A percentile compares a stretch with the other conserved stretches of the same genome.
Conservation (phyloP, 139 green algal species). For the Tetradesmus obliquus region DNA sequence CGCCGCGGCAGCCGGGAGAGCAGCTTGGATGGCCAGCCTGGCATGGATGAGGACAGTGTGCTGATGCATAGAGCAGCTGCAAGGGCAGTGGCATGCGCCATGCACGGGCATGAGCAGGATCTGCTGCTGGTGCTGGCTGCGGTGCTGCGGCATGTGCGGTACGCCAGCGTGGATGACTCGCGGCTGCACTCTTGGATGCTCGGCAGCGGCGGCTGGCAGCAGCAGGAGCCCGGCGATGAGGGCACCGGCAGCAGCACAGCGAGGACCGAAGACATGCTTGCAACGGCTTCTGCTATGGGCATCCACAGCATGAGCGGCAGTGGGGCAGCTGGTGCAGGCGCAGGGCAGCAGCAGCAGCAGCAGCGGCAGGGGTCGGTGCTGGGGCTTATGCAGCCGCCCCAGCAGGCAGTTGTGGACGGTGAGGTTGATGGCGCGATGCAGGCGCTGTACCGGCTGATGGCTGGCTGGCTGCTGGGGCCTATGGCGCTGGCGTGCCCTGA, state of each 20-base stretch:
- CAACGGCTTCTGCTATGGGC: not conserved
- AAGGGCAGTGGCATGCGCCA: not conserved
- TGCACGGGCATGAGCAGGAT: constrained; percentile 60
- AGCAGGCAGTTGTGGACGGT: not conserved
- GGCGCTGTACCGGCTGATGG: constrained; percentile 53
- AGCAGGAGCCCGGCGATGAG: not conserved
- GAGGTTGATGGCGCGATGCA: constrained; percentile 42
- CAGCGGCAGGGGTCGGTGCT: constrained; percentile 3
- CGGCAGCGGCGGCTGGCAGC: not conserved
- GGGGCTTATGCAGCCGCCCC: not conserved
- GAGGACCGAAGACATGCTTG: not conserved
- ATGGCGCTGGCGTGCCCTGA: constrained; percentile 22
- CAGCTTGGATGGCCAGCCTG: not conserved
- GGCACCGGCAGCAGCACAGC: not conserved
- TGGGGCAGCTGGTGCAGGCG: not conserved
- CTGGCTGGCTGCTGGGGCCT: constrained; percentile 64
- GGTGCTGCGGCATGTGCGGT: constrained; percentile 47
- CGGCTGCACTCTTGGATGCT: not conserved
- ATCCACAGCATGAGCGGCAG: not conserved
- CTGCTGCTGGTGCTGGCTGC: constrained; percentile 60
- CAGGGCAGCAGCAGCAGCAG: not conserved
- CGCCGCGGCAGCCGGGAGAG: not conserved
- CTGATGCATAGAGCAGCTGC: constrained; percentile 40
- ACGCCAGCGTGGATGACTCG: constrained; percentile 30
- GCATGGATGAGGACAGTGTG: not conserved